Conservation (phyloP, 352 stramenopile genomes). For the Phytophthora cactorum region DNA sequence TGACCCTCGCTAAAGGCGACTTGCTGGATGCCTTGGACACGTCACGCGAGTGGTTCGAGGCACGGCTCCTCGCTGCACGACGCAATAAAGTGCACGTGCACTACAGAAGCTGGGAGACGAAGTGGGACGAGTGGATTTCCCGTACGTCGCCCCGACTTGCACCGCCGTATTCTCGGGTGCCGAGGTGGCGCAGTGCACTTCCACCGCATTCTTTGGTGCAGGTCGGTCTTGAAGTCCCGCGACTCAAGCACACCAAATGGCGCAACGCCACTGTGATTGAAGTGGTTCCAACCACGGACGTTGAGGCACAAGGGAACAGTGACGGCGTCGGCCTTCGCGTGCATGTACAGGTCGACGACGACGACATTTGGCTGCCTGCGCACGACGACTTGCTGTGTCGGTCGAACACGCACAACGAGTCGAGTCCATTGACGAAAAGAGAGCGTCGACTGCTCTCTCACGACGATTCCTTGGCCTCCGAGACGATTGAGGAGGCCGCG, state of each 20-base stretch:
- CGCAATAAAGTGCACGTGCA: constrained; percentile 33
- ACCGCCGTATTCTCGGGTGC: constrained; percentile 24
- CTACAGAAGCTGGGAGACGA: constrained; percentile 31
- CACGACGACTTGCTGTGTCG: constrained; percentile 27
- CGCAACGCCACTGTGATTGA: constrained; percentile 32
- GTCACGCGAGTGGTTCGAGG: constrained; percentile 26
- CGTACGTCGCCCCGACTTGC: constrained; percentile 21
- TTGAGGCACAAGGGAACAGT: background rate
- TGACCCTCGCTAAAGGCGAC: constrained; percentile 11
- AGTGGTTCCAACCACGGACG: constrained; percentile 9
- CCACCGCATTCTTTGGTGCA: constrained; percentile 17
- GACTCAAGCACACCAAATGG: constrained; percentile 23
- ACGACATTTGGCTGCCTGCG: constrained; percentile 30
- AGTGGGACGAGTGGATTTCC: constrained; percentile 35
- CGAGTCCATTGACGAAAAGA: constrained; percentile 15
- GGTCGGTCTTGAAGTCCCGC: constrained; percentile 26
- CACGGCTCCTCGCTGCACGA: constrained; percentile 13
- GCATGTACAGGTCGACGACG: constrained; percentile 24
- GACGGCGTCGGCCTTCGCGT: constrained; percentile 20
- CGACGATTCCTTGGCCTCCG: constrained; percentile 3
- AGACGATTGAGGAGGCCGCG: background rate
- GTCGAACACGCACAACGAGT: constrained; percentile 18
- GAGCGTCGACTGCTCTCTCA: constrained; percentile 19
- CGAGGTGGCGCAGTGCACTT: constrained; percentile 25
- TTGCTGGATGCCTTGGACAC: constrained; percentile 25